phyloP scores from a whole-genome alignment of 2,329 filamentous ascomycete genomes.

The Alternaria ethzedia region DNA sequence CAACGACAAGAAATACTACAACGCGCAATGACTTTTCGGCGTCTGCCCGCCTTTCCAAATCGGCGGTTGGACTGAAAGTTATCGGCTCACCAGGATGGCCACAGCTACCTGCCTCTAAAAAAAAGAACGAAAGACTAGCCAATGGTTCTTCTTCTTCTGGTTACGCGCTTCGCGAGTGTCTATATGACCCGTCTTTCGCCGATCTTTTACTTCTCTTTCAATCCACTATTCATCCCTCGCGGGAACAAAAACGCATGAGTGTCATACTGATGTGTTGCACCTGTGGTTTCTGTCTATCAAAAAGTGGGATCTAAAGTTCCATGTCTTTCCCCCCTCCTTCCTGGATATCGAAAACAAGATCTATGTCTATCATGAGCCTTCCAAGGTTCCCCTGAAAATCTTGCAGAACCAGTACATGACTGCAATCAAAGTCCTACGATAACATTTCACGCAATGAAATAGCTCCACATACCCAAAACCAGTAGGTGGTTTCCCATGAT shows the following conservation, averaged over 20 bases:
- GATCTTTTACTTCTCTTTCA: background rate
- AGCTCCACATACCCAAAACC: background rate
- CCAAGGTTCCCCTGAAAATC: too few species aligned
- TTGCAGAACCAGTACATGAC: background rate
- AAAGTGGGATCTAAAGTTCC: background rate
- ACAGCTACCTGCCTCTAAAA: background rate
- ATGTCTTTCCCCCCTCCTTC: background rate
- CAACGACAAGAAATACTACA: background rate
- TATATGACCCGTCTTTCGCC: background rate
- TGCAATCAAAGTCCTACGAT: background rate
- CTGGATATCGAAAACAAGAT: too few species aligned
- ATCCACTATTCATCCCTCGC: background rate
- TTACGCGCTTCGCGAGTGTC: background rate
- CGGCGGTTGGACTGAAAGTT: background rate
- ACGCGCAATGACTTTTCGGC: background rate
- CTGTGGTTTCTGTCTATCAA: background rate
- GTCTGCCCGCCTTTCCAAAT: background rate
- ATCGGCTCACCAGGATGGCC: background rate
- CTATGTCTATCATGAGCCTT: too few species aligned
- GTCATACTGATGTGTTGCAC: background rate
- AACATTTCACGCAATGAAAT: background rate
- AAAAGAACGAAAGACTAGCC: background rate
- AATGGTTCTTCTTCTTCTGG: background rate
- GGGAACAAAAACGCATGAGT: background rate
- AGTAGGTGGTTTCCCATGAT: background rate